Percentiles rank a stretch among this genome's conserved stretches.
These are phyloP conservation scores for Phoma sp. DNA, from an alignment of 2,329 filamentous ascomycete species.

Conservation along the genomic window DNA sequence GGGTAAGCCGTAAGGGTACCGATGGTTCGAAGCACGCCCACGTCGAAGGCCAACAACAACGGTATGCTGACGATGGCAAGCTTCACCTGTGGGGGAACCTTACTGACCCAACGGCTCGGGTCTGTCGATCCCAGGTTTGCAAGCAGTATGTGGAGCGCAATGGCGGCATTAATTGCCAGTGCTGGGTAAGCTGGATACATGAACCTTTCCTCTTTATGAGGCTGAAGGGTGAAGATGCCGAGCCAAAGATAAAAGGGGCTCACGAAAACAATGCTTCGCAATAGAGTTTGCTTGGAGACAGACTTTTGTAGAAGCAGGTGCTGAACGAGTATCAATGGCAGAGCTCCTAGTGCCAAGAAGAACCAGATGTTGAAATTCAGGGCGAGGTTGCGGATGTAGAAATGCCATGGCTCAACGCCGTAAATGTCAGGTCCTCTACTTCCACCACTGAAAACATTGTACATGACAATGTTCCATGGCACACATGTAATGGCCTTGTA, in stretches of 20 bases:
- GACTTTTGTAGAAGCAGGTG: conserved; percentile 67
- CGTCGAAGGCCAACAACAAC: conserved; percentile 68
- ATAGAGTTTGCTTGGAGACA: conserved; percentile 70
- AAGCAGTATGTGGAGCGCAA: conserved; percentile 81
- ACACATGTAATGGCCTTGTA: conserved; percentile 81
- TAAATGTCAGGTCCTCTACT: conserved; percentile 88
- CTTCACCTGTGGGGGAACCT: conserved; percentile 78
- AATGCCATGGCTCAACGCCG: conserved; percentile 95
- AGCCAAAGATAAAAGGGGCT: conserved; percentile 95
- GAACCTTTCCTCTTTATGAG: conserved; percentile 97
- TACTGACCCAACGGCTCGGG: conserved; percentile 70
- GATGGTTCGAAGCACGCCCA: conserved; percentile 74
- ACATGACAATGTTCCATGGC: conserved; percentile 90
- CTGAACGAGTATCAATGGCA: conserved; percentile 78
- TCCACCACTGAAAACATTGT: conserved; percentile 87
- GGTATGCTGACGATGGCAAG: conserved; percentile 65
- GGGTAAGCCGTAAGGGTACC: conserved; percentile 83
- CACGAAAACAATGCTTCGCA: conserved; percentile 79
- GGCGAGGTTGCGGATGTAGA: conserved; percentile 88
- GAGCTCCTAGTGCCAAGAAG: conserved; percentile 73
- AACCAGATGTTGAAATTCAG: conserved; percentile 98
- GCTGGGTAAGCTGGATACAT: conserved; percentile 98
- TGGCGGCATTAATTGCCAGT: conserved; percentile 84
- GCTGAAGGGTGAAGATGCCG: conserved; percentile 85
- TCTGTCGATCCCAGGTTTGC: conserved; percentile 74